Conservation (phyloP, 2,329 filamentous ascomycete genomes). For the Sclerotinia borealis region DNA sequence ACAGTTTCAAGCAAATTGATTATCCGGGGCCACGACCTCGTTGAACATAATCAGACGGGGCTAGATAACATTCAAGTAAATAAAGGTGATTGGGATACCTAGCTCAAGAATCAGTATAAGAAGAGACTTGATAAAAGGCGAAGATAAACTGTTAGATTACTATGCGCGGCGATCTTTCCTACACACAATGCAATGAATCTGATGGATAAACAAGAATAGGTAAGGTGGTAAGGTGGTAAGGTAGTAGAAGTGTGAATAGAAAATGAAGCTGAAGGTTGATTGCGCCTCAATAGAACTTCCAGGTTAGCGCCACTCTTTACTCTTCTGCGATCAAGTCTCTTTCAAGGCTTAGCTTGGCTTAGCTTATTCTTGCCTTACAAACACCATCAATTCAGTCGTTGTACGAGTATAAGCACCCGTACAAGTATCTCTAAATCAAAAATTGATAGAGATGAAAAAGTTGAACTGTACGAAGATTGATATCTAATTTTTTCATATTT, state of each 20-base stretch:
- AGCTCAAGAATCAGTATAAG: background rate
- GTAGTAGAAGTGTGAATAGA: background rate
- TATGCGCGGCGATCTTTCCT: background rate
- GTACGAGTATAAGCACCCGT: too few species aligned
- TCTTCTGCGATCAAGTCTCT: slow-evolving; percentile 1
- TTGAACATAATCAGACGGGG: slow-evolving; percentile 13
- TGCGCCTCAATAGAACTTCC: slow-evolving; percentile 9
- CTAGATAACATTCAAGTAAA: slow-evolving; percentile 2
- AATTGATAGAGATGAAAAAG: too few species aligned
- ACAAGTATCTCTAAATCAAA: too few species aligned
- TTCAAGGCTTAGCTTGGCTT: background rate
- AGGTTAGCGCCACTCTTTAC: slow-evolving; percentile 12
- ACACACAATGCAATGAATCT: background rate
- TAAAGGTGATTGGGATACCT: background rate
- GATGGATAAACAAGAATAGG: background rate
- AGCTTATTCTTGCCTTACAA: slow-evolving; percentile 3
- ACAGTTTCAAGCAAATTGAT: slow-evolving; percentile 1
- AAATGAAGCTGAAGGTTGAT: slow-evolving; percentile 12
- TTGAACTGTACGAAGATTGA: too few species aligned
- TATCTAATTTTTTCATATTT: too few species aligned
- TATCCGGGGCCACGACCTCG: slow-evolving; percentile 7
- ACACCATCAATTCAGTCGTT: too few species aligned
- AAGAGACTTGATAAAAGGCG: background rate
- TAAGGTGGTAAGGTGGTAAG: background rate
- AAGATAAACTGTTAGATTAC: background rate